Evolutionary conservation across 2,329 filamentous ascomycete genomes (phyloP).

Genomic region (Colletotrichum tropicale): DNA sequence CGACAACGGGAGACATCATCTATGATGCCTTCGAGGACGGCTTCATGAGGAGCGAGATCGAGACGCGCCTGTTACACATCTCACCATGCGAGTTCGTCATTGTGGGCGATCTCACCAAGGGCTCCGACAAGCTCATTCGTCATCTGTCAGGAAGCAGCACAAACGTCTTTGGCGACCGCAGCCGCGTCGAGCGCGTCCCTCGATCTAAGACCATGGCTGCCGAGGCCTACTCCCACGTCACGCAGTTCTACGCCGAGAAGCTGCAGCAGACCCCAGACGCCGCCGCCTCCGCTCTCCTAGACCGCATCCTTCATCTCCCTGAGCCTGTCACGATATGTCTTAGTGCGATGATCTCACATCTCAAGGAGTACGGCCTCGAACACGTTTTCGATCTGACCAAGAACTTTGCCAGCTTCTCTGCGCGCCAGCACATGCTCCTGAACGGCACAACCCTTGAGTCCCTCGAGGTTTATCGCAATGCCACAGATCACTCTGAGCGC

Average conservation of each 20-base stretch:
- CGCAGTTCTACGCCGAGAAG: constrained; percentile 90
- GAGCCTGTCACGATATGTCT: constrained; percentile 90
- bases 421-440: constrained; percentile 91
- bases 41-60: constrained; percentile 96
- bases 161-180: constrained; percentile 90
- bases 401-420: constrained; percentile 95
- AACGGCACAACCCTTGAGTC: constrained; percentile 95
- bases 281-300: constrained; percentile 68
- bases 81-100: constrained; percentile 95
- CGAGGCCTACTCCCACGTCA: constrained; percentile 86
- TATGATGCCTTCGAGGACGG: constrained; percentile 97
- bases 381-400: constrained; percentile 96
- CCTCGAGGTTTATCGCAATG: constrained; percentile 93
- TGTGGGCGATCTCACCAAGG: constrained; percentile 86
- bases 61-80: constrained; percentile 93
- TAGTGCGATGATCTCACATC: constrained; percentile 93
- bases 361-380: constrained; percentile 90
- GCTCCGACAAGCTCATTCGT: constrained; percentile 89
- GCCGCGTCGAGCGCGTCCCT: constrained; percentile 79
- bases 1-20: constrained; percentile 92
- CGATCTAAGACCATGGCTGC: constrained; percentile 82
- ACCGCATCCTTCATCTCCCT: constrained; percentile 84
- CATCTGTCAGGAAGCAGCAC: constrained; percentile 89
- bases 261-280: constrained; percentile 58
- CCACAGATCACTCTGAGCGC: constrained; percentile 82